Evolutionary conservation across 148 eudicot genomes (phyloP).

Genomic region (Mesembryanthemum crystallinum): DNA sequence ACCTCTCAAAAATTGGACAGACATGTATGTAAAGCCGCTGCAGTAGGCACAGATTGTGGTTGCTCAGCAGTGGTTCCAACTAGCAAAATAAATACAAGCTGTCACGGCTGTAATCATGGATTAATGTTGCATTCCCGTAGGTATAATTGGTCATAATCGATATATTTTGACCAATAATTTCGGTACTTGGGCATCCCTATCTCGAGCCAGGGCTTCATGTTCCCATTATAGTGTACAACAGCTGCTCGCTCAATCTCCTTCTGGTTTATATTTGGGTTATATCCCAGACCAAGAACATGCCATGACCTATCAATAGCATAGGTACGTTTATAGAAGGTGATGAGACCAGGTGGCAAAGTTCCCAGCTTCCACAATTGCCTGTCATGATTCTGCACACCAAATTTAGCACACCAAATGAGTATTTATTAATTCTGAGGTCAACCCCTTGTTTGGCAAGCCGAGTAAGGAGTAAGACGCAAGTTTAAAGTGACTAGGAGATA

Average conservation of each 20-base stretch:
- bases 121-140: slow-evolving; percentile 81
- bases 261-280: slow-evolving; percentile 61
- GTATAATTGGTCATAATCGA: slow-evolving; percentile 59
- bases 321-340: slow-evolving; percentile 67
- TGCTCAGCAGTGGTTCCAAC: background rate
- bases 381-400: slow-evolving; percentile 60
- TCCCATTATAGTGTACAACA: slow-evolving; percentile 81
- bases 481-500: background rate
- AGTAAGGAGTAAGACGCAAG: background rate
- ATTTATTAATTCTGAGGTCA: background rate
- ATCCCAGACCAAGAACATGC: slow-evolving; percentile 88
- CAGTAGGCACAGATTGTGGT: background rate
- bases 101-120: slow-evolving; percentile 30
- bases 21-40: background rate
- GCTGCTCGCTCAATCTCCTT: slow-evolving; percentile 71
- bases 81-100: background rate
- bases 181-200: slow-evolving; percentile 72
- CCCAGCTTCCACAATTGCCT: slow-evolving; percentile 86
- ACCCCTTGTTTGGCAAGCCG: background rate
- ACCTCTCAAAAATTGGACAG: slow-evolving; percentile 7
- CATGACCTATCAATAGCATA: slow-evolving; percentile 60
- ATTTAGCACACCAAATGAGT: background rate
- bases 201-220: slow-evolving; percentile 95
- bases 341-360: slow-evolving; percentile 83
- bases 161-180: slow-evolving; percentile 59